Evolutionary conservation across 805 yeast genomes (phyloP).

Genomic region (Martiniozyma abietophila): DNA sequence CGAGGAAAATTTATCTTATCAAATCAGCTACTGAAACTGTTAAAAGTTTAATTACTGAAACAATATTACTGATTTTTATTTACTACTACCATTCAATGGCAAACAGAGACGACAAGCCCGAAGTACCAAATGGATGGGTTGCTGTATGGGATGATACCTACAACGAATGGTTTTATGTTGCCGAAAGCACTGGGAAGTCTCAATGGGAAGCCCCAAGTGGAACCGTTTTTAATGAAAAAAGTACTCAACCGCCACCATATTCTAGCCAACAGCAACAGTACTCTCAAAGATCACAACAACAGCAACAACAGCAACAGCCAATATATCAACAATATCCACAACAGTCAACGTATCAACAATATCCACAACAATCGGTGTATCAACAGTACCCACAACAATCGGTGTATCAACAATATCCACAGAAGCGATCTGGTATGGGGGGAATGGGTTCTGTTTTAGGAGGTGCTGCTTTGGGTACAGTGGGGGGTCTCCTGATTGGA

Average conservation of each 20-base stretch:
- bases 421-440: constrained; percentile 7
- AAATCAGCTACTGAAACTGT: no score
- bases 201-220: constrained; percentile 87
- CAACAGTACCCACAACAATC: constrained; percentile 10
- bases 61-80: no score
- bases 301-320: constrained; percentile 11
- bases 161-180: constrained; percentile 68
- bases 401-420: constrained; percentile 12
- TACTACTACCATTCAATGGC: constrained; percentile 18
- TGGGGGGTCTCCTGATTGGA: constrained; percentile 23
- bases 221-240: constrained; percentile 31
- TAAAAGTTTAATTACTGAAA: no score
- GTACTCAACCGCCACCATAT: constrained; percentile 31
- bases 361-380: constrained; percentile 4
- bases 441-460: constrained; percentile 23
- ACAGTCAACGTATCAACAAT: constrained; percentile 4
- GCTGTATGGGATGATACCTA: constrained; percentile 66
- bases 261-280: constrained; percentile 6
- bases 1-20: no score
- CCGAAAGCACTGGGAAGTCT: constrained; percentile 58
- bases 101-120: constrained; percentile 18
- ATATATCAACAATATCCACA: constrained; percentile 10
- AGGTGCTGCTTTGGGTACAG: constrained; percentile 27
- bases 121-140: constrained; percentile 44
- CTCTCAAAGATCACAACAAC: constrained; percentile 8